These are phyloP conservation scores for Fusarium nodosum DNA, from an alignment of 2,329 filamentous ascomycete genomes.

Conservation along the genomic window DNA sequence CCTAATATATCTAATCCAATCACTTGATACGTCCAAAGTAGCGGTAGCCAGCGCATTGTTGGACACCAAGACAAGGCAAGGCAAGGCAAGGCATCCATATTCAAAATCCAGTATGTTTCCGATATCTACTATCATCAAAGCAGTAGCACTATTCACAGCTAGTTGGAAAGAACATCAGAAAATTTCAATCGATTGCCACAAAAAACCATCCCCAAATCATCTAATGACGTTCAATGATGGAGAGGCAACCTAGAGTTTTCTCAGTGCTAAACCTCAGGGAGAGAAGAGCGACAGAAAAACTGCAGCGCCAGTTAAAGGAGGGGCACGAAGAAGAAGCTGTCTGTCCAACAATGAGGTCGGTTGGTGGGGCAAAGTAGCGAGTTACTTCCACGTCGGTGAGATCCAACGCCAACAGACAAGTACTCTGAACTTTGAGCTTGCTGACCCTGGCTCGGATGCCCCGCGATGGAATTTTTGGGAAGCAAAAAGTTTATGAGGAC, in stretches of 20 bases:
- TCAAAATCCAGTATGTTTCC: not conserved
- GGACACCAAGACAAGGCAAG: constrained; percentile 20
- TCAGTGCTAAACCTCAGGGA: constrained; percentile 40
- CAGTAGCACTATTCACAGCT: not conserved
- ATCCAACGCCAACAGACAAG: not conserved
- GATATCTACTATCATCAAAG: constrained; percentile 2
- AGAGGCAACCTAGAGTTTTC: constrained; percentile 32
- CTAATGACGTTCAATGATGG: constrained; percentile 38
- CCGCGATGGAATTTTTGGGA: constrained; percentile 53
- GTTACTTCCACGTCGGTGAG: constrained; percentile 8
- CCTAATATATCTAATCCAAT: constrained; percentile 21
- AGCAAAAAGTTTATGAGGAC: constrained; percentile 40
- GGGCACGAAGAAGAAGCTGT: constrained; percentile 40
- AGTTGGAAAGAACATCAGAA: constrained; percentile 19
- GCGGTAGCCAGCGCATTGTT: constrained; percentile 35
- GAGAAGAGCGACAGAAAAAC: constrained; percentile 42
- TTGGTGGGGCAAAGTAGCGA: constrained; percentile 45
- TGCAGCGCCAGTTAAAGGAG: constrained; percentile 36
- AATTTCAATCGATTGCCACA: constrained; percentile 37
- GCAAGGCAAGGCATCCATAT: constrained; percentile 2
- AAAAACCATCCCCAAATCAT: not conserved
- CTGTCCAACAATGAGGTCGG: constrained; percentile 25
- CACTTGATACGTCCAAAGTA: constrained; percentile 22
- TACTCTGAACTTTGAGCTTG: constrained; percentile 40
- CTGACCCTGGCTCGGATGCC: constrained; percentile 43